These are phyloP conservation scores for Guyanaporus albipodus DNA, from an alignment of 768 basidiomycete species.

Conservation along the genomic window DNA sequence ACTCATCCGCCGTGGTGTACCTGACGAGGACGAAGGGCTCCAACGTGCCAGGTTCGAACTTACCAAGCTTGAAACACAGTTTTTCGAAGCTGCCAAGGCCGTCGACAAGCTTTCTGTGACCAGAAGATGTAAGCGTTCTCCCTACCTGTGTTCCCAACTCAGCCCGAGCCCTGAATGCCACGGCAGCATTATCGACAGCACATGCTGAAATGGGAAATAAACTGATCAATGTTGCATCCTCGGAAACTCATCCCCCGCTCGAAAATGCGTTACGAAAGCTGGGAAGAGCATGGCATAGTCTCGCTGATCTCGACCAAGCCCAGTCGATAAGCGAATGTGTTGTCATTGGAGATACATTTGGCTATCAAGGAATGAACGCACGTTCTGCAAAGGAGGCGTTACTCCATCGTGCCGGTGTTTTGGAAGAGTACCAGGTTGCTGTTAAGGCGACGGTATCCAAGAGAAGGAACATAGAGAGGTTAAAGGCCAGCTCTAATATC, in stretches of 20 bases:
- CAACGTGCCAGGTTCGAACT: constrained; percentile 87
- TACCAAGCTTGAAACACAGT: constrained; percentile 87
- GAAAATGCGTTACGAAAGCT: constrained; percentile 81
- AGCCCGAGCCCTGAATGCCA: background rate
- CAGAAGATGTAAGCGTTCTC: constrained; percentile 59
- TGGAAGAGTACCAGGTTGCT: constrained; percentile 93
- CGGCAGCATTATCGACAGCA: constrained; percentile 66
- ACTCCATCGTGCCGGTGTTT: constrained; percentile 79
- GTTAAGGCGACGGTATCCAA: constrained; percentile 93
- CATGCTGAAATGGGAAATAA: constrained; percentile 94
- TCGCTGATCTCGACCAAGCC: constrained; percentile 85
- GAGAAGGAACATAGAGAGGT: constrained; percentile 82
- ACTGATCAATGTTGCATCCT: constrained; percentile 81
- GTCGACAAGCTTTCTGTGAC: constrained; percentile 81
- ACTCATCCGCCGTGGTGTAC: constrained; percentile 73
- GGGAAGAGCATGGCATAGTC: constrained; percentile 81
- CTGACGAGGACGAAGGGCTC: constrained; percentile 93
- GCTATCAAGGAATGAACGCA: constrained; percentile 97
- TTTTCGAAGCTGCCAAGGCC: constrained; percentile 88
- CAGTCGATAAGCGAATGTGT: constrained; percentile 95
- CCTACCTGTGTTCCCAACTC: background rate
- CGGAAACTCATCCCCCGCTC: constrained; percentile 82
- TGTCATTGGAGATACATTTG: constrained; percentile 90
- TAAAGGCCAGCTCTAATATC: constrained; percentile 84
- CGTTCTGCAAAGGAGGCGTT: constrained; percentile 94